Percentiles rank a stretch among this genome's conserved stretches.
Conservation (phyloP, 192 early-diverging fungal species). For the Globomyces pollinis-pini region DNA sequence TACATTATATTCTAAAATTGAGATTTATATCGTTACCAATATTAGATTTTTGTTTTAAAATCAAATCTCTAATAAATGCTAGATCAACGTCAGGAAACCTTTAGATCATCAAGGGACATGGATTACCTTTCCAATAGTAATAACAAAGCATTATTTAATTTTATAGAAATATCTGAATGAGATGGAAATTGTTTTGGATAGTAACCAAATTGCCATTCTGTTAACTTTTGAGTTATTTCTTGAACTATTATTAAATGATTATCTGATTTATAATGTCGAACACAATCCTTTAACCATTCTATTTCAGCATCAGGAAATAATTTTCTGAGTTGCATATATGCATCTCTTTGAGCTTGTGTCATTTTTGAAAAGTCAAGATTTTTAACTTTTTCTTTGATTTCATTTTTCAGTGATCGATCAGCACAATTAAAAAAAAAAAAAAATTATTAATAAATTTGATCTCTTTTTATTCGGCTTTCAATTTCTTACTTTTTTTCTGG, state of each 20-base stretch:
- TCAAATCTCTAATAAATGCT: background rate
- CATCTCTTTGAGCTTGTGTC: constrained; percentile 7
- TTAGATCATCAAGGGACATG: background rate
- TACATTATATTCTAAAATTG: no score
- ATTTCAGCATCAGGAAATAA: constrained; percentile 2
- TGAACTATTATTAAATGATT: background rate
- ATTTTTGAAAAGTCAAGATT: no score
- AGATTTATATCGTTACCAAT: no score
- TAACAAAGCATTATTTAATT: constrained; percentile 1
- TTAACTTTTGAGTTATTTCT: background rate
- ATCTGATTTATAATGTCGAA: constrained; percentile 1
- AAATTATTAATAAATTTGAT: no score
- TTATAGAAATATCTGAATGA: background rate
- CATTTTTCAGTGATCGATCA: no score
- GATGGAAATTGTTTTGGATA: constrained; percentile 3
- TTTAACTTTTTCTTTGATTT: no score
- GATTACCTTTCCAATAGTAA: background rate
- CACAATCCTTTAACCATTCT: constrained; percentile 1
- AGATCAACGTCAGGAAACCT: constrained; percentile 2
- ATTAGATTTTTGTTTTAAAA: constrained; percentile 3
- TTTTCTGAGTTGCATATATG: background rate
- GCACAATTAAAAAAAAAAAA: no score
- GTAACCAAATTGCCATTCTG: background rate
- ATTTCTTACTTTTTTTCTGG: no score
- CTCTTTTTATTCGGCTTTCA: no score